phyloP scores from a whole-genome alignment of 805 yeast genomes.

The Kregervanrija pseudodelftensis region DNA sequence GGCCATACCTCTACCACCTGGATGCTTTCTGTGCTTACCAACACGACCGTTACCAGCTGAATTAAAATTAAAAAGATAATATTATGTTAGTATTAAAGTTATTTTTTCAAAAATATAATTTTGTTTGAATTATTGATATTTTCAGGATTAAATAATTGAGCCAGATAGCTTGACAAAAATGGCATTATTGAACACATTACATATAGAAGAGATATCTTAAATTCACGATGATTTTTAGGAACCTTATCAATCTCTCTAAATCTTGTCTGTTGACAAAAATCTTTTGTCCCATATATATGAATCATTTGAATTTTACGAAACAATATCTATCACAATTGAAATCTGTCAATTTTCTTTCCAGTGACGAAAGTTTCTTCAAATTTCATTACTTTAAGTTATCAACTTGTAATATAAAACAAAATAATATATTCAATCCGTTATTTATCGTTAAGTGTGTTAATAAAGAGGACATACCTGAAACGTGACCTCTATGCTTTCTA shows the following conservation, averaged over 20 bases:
- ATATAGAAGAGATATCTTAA: background rate
- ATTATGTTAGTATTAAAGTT: constrained; percentile 10
- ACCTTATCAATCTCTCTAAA: too few relatives aligned
- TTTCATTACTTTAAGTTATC: background rate
- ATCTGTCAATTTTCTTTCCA: too few relatives aligned
- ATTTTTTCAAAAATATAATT: too few relatives aligned
- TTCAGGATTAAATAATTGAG: background rate
- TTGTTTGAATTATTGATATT: too few relatives aligned
- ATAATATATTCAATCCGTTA: too few relatives aligned
- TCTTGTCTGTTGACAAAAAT: too few relatives aligned
- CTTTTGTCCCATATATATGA: too few relatives aligned
- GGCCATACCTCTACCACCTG: constrained; percentile 99
- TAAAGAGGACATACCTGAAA: constrained; percentile 73
- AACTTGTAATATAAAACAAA: background rate
- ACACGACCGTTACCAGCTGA: constrained; percentile 99
- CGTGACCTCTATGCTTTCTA: constrained; percentile 99
- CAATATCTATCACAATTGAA: too few relatives aligned
- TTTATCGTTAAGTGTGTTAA: constrained; percentile 1
- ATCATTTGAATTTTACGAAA: too few relatives aligned
- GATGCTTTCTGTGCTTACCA: constrained; percentile 99
- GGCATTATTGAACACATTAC: background rate
- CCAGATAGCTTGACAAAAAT: too few relatives aligned
- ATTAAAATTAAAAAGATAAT: constrained; percentile 6
- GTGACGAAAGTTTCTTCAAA: background rate
- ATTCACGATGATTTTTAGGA: too few relatives aligned